Percentiles rank a stretch among this genome's conserved stretches.
phyloP scores from a whole-genome alignment of 2,329 filamentous ascomycete genomes.

The Lanzia echinophila region DNA sequence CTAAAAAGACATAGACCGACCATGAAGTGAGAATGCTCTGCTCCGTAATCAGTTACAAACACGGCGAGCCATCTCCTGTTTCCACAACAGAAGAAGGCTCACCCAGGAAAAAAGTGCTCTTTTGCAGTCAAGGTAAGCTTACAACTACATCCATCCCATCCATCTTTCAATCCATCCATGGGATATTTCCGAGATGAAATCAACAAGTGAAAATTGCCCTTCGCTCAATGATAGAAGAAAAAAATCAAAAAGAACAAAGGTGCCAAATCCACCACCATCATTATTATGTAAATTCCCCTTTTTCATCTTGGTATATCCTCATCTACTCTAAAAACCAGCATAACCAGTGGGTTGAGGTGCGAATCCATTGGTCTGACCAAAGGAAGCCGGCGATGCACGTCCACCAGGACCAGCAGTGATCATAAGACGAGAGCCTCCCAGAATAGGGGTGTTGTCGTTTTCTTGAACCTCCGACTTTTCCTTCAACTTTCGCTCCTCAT shows the following conservation, averaged over 20 bases:
- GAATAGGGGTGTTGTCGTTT: slow-evolving; percentile 88
- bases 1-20: slow-evolving; percentile 9
- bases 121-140: too few relatives aligned
- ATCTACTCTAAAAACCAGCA: slow-evolving; percentile 41
- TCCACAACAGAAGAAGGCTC: too few relatives aligned
- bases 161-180: slow-evolving; percentile 17
- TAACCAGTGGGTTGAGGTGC: slow-evolving; percentile 82
- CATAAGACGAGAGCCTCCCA: slow-evolving; percentile 85
- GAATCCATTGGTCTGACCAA: slow-evolving; percentile 78
- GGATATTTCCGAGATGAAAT: slow-evolving; percentile 20
- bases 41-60: slow-evolving; percentile 27
- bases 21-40: slow-evolving; percentile 12
- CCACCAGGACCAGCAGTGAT: slow-evolving; percentile 77
- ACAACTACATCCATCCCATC: not conserved
- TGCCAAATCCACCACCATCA: slow-evolving; percentile 21
- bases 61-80: slow-evolving; percentile 5
- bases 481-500: slow-evolving; percentile 82
- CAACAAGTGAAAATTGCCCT: slow-evolving; percentile 8
- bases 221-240: slow-evolving; percentile 15
- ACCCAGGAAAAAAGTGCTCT: not conserved
- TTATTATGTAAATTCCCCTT: slow-evolving; percentile 28
- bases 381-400: slow-evolving; percentile 53
- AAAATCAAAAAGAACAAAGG: slow-evolving; percentile 20
- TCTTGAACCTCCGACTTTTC: slow-evolving; percentile 71
- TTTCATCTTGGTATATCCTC: not conserved